Conservation (phyloP, 2,329 filamentous ascomycete genomes). For the Elsinoe fawcettii region DNA sequence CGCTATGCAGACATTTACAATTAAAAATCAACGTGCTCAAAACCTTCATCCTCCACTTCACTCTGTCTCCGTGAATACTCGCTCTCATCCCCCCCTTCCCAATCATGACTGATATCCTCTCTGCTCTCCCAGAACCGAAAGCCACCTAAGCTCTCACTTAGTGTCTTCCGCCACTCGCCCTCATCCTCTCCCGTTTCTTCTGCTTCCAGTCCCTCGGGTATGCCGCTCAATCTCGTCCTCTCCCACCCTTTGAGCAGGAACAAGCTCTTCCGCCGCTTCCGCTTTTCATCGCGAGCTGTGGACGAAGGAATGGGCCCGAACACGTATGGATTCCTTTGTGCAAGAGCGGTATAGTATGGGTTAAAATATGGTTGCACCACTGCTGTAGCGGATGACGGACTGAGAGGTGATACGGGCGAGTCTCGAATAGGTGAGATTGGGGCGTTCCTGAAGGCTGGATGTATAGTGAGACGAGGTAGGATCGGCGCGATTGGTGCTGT, state of each 20-base stretch:
- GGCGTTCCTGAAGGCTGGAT: neutral
- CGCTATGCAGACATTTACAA: constrained; percentile 1
- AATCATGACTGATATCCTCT: neutral
- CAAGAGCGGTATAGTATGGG: constrained; percentile 3
- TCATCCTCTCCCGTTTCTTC: neutral
- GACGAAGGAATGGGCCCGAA: neutral
- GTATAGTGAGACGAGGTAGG: neutral
- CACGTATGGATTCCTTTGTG: neutral
- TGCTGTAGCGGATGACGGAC: neutral
- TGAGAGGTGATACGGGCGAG: neutral
- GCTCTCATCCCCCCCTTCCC: neutral
- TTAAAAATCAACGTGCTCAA: neutral
- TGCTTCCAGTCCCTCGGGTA: neutral
- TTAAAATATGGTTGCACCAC: neutral
- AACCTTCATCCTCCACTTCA: neutral
- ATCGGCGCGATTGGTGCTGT: neutral
- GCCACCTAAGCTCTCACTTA: neutral
- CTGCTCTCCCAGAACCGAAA: neutral
- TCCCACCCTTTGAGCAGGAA: constrained; percentile 2
- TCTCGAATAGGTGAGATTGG: neutral
- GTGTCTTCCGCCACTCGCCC: neutral
- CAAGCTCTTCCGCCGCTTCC: neutral
- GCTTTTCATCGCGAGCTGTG: neutral
- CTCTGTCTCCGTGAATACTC: neutral
- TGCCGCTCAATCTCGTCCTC: constrained; percentile 6